These are phyloP conservation scores for bread wheat (Triticum aestivum) DNA, from an alignment of 176 grass and related monocot genomes.

Conservation along the genomic window IWGSC_CS_RefSeq_v2.1 NC_057799.1:577851524-577852023, in stretches of 20 bases:
- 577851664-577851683: slow-evolving; percentile 79
- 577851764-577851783: background rate
- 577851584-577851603: slow-evolving; percentile 29
- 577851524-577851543: slow-evolving; percentile 92
- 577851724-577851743: slow-evolving; percentile 71
- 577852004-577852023: no score
- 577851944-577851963: no score
- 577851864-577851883: slow-evolving; percentile 65
- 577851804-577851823: slow-evolving; percentile 90
- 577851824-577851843: slow-evolving; percentile 70
- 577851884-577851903: slow-evolving; percentile 84
- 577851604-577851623: slow-evolving; percentile 77
- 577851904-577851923: slow-evolving; percentile 61
- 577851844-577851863: slow-evolving; percentile 65
- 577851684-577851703: slow-evolving; percentile 44
- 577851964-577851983: no score
- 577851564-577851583: slow-evolving; percentile 50
- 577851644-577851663: slow-evolving; percentile 60
- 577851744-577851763: slow-evolving; percentile 38
- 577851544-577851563: slow-evolving; percentile 85
- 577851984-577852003: no score
- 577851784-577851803: slow-evolving; percentile 68
- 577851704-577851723: slow-evolving; percentile 58
- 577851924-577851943: no score
- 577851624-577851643: slow-evolving; percentile 69